A percentile compares a stretch with the other conserved stretches of the same genome.
These are phyloP conservation scores for Lactarius trivialis DNA, from an alignment of 768 basidiomycete species.

Conservation along the genomic window DNA sequence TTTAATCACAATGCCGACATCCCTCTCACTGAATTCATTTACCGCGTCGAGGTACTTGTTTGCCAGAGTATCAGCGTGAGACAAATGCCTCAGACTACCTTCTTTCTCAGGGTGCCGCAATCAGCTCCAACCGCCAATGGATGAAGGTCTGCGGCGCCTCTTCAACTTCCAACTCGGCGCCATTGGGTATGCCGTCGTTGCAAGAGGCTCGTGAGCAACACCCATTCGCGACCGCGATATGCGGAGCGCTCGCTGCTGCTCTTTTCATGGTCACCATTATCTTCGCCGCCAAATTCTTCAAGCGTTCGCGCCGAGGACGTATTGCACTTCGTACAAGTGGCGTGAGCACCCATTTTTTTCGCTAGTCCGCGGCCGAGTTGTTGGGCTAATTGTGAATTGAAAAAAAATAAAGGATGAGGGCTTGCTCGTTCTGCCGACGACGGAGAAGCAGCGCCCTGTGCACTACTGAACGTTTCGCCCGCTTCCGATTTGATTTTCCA, in stretches of 20 bases:
- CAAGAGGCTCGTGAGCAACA: background rate
- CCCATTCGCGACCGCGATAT: conserved; percentile 17
- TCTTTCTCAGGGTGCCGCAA: conserved; percentile 36
- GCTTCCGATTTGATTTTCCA: conserved; percentile 5
- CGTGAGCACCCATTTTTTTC: conserved; percentile 8
- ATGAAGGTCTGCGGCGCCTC: conserved; percentile 34
- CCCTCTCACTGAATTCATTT: conserved; percentile 79
- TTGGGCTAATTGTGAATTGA: background rate
- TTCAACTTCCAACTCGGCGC: background rate
- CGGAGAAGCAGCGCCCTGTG: conserved; percentile 6
- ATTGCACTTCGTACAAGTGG: conserved; percentile 11
- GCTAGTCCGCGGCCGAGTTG: background rate
- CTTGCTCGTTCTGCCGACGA: conserved; percentile 10
- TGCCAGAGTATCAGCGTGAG: background rate
- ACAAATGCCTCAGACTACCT: background rate
- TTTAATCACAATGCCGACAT: conserved; percentile 73
- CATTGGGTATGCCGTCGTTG: conserved; percentile 10
- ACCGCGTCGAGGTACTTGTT: conserved; percentile 60
- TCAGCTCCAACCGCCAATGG: conserved; percentile 41
- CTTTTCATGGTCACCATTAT: conserved; percentile 20
- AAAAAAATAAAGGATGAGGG: conserved; percentile 18
- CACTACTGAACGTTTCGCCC: conserved; percentile 1
- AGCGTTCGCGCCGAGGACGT: conserved; percentile 16
- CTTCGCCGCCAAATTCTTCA: conserved; percentile 11
- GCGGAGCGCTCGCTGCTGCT: conserved; percentile 20